phyloP scores from a whole-genome alignment of 768 basidiomycete genomes.

The Xerocomus brunneocitrinus region DNA sequence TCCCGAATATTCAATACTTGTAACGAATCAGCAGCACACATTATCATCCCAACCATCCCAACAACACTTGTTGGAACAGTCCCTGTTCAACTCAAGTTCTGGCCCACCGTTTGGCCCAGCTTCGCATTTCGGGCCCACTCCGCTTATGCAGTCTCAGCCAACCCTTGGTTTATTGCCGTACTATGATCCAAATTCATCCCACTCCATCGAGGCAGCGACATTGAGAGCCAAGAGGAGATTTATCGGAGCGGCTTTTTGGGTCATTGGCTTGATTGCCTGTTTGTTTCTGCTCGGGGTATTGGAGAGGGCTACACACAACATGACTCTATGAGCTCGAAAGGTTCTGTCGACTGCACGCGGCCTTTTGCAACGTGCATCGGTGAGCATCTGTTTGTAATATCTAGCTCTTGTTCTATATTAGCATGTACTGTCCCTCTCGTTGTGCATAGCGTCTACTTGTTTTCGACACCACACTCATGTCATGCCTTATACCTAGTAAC shows the following conservation, averaged over 20 bases:
- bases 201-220: slow-evolving; percentile 35
- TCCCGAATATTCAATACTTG: slow-evolving; percentile 25
- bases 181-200: slow-evolving; percentile 41
- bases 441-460: no score
- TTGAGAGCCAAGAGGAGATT: slow-evolving; percentile 43
- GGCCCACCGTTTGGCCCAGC: slow-evolving; percentile 16
- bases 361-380: background rate
- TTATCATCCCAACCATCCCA: slow-evolving; percentile 14
- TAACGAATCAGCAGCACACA: slow-evolving; percentile 11
- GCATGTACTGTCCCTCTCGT: no score
- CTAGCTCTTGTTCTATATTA: no score
- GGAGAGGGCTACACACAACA: slow-evolving; percentile 5
- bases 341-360: no score
- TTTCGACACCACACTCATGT: no score
- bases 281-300: slow-evolving; percentile 26
- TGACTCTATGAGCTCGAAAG: background rate
- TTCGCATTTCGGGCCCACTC: slow-evolving; percentile 36
- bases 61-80: slow-evolving; percentile 3
- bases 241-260: slow-evolving; percentile 38
- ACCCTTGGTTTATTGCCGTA: slow-evolving; percentile 34
- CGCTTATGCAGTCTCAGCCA: slow-evolving; percentile 34
- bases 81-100: slow-evolving; percentile 15
- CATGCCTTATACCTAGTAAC: no score
- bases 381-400: background rate
- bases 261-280: slow-evolving; percentile 29